A percentile compares a stretch with the other conserved stretches of the same genome.
Evolutionary conservation across 2,329 filamentous ascomycete species (phyloP).

Genomic region (Hypoxylon sp.): DNA sequence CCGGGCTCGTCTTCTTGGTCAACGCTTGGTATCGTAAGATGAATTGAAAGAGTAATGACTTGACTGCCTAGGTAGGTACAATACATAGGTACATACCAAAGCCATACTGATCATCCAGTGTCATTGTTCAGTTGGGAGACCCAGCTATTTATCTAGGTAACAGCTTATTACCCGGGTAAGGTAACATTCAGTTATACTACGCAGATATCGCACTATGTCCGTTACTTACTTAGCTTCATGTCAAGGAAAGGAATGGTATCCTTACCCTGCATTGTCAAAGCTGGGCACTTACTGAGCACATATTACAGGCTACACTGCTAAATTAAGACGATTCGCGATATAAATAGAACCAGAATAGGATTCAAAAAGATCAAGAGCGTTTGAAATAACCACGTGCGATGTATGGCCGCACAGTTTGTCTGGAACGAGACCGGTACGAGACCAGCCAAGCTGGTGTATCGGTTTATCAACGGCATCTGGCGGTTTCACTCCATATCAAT

Average conservation of each 20-base stretch:
- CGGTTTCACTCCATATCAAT: neutral
- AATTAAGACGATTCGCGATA: constrained; percentile 2
- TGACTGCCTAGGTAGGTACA: no score
- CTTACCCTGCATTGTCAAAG: constrained; percentile 15
- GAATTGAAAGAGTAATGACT: neutral
- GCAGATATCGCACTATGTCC: neutral
- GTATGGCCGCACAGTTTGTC: neutral
- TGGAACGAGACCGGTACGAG: neutral
- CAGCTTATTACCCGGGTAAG: neutral
- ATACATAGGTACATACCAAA: neutral
- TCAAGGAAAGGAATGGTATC: constrained; percentile 7
- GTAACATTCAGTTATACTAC: neutral
- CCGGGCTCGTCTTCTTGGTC: neutral
- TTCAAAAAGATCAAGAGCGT: neutral
- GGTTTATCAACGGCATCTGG: no score
- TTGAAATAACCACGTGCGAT: neutral
- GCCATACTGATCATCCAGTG: neutral
- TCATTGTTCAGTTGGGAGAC: neutral
- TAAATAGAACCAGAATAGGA: constrained; percentile 9
- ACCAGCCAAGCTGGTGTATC: neutral
- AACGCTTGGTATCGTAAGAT: neutral
- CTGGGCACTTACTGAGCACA: neutral
- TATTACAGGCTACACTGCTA: neutral
- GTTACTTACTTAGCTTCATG: constrained; percentile 8
- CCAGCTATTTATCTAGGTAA: neutral